These are phyloP conservation scores for Glomus cerebriforme DNA, from an alignment of 192 early-diverging fungal genomes.

Conservation along the genomic window DNA sequence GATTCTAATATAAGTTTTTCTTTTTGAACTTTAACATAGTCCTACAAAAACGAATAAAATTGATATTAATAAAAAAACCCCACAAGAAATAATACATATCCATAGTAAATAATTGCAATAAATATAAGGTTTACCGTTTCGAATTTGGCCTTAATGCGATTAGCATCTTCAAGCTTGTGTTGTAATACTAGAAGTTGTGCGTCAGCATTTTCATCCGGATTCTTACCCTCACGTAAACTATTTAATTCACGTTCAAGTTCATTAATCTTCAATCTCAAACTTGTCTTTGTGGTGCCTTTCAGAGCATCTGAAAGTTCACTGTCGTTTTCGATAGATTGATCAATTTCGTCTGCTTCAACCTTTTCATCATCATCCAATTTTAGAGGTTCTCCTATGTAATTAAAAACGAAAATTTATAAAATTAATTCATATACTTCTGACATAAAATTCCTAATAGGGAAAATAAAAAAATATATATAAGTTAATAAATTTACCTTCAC, in stretches of 20 bases:
- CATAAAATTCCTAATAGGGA: slow-evolving; percentile 39
- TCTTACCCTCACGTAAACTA: slow-evolving; percentile 33
- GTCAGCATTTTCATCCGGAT: slow-evolving; percentile 33
- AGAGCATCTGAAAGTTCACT: slow-evolving; percentile 33
- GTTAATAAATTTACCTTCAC: slow-evolving; percentile 40
- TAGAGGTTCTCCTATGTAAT: slow-evolving; percentile 38
- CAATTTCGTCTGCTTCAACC: slow-evolving; percentile 33
- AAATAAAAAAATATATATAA: slow-evolving; percentile 32
- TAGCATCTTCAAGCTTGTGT: slow-evolving; percentile 63
- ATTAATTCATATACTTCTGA: slow-evolving; percentile 40
- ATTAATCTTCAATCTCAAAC: slow-evolving; percentile 52
- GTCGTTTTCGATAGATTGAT: slow-evolving; percentile 36
- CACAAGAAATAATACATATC: not conserved
- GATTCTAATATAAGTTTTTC: slow-evolving; percentile 49
- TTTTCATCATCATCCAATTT: slow-evolving; percentile 39
- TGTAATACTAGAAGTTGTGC: slow-evolving; percentile 49
- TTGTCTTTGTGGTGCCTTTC: slow-evolving; percentile 40
- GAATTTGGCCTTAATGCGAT: slow-evolving; percentile 58
- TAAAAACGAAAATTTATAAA: slow-evolving; percentile 35
- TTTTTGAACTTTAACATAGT: slow-evolving; percentile 58
- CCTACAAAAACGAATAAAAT: slow-evolving; percentile 31
- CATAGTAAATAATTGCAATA: not conserved
- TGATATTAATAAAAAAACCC: not conserved
- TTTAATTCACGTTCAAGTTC: slow-evolving; percentile 66
- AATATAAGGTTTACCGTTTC: slow-evolving; percentile 39